These are phyloP conservation scores for Candida wancherniae DNA, from an alignment of 805 yeast genomes.

Conservation along the genomic window DNA sequence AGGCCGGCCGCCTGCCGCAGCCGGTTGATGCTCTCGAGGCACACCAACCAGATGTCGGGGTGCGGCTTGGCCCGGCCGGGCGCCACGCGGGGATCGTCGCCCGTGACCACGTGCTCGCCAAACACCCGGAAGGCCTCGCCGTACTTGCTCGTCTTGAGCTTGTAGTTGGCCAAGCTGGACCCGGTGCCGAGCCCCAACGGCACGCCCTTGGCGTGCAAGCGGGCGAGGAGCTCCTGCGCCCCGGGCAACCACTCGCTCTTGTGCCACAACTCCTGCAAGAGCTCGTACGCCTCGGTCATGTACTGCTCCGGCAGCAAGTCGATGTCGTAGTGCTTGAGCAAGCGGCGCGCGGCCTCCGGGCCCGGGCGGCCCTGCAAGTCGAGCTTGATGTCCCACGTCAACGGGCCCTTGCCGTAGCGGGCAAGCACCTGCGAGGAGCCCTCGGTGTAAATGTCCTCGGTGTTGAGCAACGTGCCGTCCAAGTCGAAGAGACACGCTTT, in stretches of 20 bases:
- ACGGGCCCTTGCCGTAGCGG: conserved; percentile 67
- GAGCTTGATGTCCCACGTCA: conserved; percentile 88
- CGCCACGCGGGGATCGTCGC: conserved; percentile 82
- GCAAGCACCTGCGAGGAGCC: conserved; percentile 65
- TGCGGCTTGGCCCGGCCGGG: conserved; percentile 87
- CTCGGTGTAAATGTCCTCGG: conserved; percentile 87
- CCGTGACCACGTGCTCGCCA: conserved; percentile 65
- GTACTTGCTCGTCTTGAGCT: conserved; percentile 71
- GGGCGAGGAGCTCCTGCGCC: conserved; percentile 61
- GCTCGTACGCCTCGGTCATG: conserved; percentile 44
- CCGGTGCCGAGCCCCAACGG: conserved; percentile 94
- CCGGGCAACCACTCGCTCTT: conserved; percentile 74
- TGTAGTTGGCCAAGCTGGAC: conserved; percentile 56
- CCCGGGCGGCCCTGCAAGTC: conserved; percentile 92
- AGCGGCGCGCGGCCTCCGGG: conserved; percentile 56
- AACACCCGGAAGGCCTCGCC: conserved; percentile 60
- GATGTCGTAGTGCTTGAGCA: conserved; percentile 57
- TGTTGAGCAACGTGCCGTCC: conserved; percentile 92
- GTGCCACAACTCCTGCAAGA: conserved; percentile 62
- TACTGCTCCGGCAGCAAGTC: conserved; percentile 65
- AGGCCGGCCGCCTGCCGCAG: conserved; percentile 40
- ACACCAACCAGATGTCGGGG: conserved; percentile 89
- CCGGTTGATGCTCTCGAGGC: conserved; percentile 64
- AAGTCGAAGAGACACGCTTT: conserved; percentile 81
- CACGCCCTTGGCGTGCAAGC: conserved; percentile 46